These are phyloP conservation scores for Vanrija pseudolonga DNA, from an alignment of 1,284 basidiomycete genomes.

Conservation along the genomic window DNA sequence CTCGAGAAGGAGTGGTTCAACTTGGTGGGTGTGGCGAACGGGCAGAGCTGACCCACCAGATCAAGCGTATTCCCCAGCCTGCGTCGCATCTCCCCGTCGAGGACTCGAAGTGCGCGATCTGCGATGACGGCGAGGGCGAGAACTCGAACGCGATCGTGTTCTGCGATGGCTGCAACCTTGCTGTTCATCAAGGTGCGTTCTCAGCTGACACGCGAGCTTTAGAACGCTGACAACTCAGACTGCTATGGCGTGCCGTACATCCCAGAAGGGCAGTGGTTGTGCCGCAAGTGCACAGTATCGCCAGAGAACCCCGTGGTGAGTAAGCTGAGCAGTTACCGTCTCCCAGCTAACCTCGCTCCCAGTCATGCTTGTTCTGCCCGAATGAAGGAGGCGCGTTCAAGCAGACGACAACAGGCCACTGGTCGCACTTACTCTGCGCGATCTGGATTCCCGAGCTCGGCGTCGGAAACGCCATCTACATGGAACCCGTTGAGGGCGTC, in stretches of 20 bases:
- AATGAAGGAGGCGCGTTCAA: conserved; percentile 98
- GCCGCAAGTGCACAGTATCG: conserved; percentile 95
- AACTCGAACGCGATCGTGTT: conserved; percentile 99
- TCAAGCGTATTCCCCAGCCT: conserved; percentile 82
- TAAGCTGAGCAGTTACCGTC: conserved; percentile 13
- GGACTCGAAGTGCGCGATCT: conserved; percentile 93
- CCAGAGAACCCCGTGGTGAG: conserved; percentile 91
- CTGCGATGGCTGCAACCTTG: conserved; percentile 98
- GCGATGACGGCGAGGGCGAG: conserved; percentile 97
- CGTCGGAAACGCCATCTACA: conserved; percentile 92
- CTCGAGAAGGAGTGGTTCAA: conserved; percentile 99
- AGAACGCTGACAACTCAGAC: conserved; percentile 51
- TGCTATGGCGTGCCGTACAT: conserved; percentile 99
- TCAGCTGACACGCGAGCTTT: conserved; percentile 39
- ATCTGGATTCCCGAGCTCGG: conserved; percentile 97
- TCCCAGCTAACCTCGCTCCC: conserved; percentile 3
- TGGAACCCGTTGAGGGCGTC: conserved; percentile 94
- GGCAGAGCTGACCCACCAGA: conserved; percentile 53
- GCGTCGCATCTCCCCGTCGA: conserved; percentile 75
- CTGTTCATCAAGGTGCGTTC: conserved; percentile 74
- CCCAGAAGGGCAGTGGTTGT: conserved; percentile 99
- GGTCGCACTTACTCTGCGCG: conserved; percentile 95
- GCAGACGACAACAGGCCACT: conserved; percentile 87
- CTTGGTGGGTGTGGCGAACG: conserved; percentile 57
- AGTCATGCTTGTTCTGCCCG: conserved; percentile 92